A percentile compares a stretch with the other conserved stretches of the same genome.
These are phyloP conservation scores for Pleurozium schreberi DNA, from an alignment of 225 moss, liverwort and hornwort species.

Conservation along the genomic window DNA sequence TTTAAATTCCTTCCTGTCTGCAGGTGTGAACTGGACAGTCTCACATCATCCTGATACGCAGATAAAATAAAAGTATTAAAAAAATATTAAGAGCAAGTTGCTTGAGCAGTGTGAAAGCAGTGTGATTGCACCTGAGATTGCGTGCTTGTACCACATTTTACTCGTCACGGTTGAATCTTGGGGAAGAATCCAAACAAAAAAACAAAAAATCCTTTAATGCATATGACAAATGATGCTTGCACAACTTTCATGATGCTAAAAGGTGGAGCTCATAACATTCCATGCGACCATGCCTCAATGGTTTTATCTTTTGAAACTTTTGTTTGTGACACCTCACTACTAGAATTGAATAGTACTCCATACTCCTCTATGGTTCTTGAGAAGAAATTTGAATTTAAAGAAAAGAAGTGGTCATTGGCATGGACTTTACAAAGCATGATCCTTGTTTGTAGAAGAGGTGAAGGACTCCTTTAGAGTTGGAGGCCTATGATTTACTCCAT, in stretches of 20 bases:
- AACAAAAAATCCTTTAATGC: background rate
- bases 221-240: background rate
- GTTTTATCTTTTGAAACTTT: background rate
- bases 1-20: background rate
- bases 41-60: background rate
- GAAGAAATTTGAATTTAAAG: no score
- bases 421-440: background rate
- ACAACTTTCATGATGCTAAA: background rate
- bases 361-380: no score
- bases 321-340: background rate
- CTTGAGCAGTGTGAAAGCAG: background rate
- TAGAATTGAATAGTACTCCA: background rate
- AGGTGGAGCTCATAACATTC: background rate
- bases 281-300: fast-evolving
- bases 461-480: background rate
- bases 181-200: background rate
- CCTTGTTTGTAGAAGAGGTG: background rate
- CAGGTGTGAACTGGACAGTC: background rate
- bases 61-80: background rate
- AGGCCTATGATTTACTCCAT: background rate
- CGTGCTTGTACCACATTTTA: background rate
- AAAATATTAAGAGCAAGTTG: background rate
- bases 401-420: background rate
- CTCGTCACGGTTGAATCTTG: background rate
- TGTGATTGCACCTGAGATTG: background rate